phyloP scores from a whole-genome alignment of 2,329 filamentous ascomycete genomes.

The Anisogramma anomala region DNA sequence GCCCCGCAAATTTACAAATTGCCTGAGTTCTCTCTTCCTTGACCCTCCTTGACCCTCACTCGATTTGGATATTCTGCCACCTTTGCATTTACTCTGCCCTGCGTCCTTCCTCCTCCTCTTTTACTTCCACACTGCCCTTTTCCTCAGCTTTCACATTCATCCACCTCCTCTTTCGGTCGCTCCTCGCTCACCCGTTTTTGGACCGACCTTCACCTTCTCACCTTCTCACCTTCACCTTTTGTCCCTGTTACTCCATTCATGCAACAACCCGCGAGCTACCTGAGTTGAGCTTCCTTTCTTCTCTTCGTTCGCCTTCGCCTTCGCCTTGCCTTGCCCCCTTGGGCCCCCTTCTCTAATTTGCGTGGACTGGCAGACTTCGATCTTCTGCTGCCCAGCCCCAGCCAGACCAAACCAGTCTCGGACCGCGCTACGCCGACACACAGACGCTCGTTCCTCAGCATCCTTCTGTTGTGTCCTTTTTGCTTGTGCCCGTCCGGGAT shows the following conservation, averaged over 20 bases:
- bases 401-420: conserved; percentile 4
- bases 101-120: conserved; percentile 21
- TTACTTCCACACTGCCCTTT: conserved; percentile 20
- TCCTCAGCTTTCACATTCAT: conserved; percentile 18
- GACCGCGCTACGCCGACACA: conserved; percentile 9
- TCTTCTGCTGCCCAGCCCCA: neutral
- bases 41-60: neutral
- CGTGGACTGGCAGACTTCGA: conserved; percentile 3
- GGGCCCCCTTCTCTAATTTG: conserved; percentile 7
- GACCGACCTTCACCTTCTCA: conserved; percentile 16
- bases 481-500: conserved; percentile 2
- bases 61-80: neutral
- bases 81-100: conserved; percentile 24
- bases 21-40: too few relatives aligned
- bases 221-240: conserved; percentile 10
- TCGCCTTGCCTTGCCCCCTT: neutral
- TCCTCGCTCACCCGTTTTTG: conserved; percentile 20
- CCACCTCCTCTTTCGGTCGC: conserved; percentile 17
- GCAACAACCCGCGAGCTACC: conserved; percentile 11
- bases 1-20: too few relatives aligned
- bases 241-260: conserved; percentile 9
- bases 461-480: conserved; percentile 11
- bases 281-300: conserved; percentile 14
- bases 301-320: conserved; percentile 8
- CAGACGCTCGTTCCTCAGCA: conserved; percentile 14